phyloP scores from a whole-genome alignment of 2,329 filamentous ascomycete species.

The Dactylellina drechsleri region DNA sequence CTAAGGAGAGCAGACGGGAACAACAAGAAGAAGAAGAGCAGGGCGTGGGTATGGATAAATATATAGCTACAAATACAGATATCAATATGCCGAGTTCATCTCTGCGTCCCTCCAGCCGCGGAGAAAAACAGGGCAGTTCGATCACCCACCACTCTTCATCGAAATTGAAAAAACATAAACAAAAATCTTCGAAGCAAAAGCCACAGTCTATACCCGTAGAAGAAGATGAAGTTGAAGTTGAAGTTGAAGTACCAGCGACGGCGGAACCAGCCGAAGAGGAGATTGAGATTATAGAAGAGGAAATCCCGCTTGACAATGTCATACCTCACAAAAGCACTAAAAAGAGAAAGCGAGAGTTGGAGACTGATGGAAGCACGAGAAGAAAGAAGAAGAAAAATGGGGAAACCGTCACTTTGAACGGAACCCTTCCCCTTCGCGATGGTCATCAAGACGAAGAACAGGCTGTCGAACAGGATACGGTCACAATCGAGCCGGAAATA shows the following conservation, averaged over 20 bases:
- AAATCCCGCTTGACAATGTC: background rate
- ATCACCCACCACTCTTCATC: background rate
- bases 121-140: background rate
- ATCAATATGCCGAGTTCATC: constrained; percentile 7
- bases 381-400: constrained; percentile 17
- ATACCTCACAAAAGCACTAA: background rate
- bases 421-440: background rate
- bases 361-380: constrained; percentile 9
- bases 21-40: constrained; percentile 4
- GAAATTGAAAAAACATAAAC: constrained; percentile 20
- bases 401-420: background rate
- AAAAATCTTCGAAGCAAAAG: background rate
- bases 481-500: background rate
- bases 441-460: background rate
- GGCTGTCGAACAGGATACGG: background rate
- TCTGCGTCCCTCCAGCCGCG: background rate
- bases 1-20: too few species aligned
- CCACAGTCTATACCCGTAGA: background rate
- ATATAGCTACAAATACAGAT: background rate
- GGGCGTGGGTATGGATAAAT: background rate
- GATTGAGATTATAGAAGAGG: constrained; percentile 4
- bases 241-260: constrained; percentile 25
- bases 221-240: background rate
- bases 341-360: constrained; percentile 31
- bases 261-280: constrained; percentile 22